Evolutionary conservation across 164 flowering plant species (phyloP).

Genomic region (Annona squamosa): DNA sequence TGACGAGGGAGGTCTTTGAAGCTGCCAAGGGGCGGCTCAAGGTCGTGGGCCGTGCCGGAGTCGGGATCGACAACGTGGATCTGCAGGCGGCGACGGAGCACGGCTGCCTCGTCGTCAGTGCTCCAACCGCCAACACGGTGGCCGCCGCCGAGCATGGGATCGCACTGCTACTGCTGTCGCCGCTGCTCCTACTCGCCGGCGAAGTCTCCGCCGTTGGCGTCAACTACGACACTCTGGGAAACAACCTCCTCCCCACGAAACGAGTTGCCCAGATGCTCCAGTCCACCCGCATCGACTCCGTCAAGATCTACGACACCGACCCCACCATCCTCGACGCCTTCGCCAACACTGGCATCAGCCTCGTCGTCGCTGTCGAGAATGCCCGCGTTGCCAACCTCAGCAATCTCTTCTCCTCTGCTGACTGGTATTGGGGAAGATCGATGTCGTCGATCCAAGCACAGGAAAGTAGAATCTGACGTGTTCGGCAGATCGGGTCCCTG

Average conservation of each 20-base stretch:
- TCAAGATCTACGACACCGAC: slow-evolving; percentile 68
- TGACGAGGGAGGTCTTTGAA: slow-evolving; percentile 69
- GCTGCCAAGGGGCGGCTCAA: slow-evolving; percentile 67
- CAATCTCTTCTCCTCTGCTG: slow-evolving; percentile 29
- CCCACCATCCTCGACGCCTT: slow-evolving; percentile 61
- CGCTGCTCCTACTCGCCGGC: not conserved
- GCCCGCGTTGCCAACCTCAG: slow-evolving; percentile 33
- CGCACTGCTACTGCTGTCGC: slow-evolving; percentile 60
- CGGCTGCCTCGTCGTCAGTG: slow-evolving; percentile 89
- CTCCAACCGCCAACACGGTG: slow-evolving; percentile 90
- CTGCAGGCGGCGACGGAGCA: slow-evolving; percentile 87
- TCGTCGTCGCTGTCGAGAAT: slow-evolving; percentile 59
- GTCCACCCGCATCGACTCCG: slow-evolving; percentile 48
- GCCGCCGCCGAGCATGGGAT: slow-evolving; percentile 98
- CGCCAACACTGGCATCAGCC: slow-evolving; percentile 58
- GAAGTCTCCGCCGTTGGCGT: slow-evolving; percentile 41
- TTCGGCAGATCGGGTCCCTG: too few species aligned
- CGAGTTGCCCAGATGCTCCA: slow-evolving; percentile 58
- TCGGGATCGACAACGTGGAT: slow-evolving; percentile 95
- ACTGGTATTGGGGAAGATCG: slow-evolving; percentile 22
- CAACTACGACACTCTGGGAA: slow-evolving; percentile 65
- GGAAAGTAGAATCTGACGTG: slow-evolving; percentile 16
- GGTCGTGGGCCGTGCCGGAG: slow-evolving; percentile 96
- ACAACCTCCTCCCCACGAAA: slow-evolving; percentile 60
- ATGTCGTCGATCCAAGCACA: slow-evolving; percentile 16